A percentile compares a stretch with the other conserved stretches of the same genome.
Conservation (phyloP, 441 rosid genomes). For the Brassica hybrid region DNA sequence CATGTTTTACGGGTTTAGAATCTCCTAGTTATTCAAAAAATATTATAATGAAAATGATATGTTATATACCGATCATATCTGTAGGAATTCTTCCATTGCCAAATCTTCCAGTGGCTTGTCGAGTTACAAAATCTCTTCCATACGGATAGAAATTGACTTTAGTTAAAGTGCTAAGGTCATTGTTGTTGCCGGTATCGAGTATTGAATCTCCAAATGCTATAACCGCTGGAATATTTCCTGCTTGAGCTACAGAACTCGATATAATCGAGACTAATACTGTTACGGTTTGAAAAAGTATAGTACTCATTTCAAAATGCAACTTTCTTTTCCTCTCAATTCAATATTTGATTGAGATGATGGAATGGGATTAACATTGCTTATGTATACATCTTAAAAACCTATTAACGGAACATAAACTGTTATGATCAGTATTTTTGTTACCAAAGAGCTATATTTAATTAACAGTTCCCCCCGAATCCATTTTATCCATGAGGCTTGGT, state of each 20-base stretch:
- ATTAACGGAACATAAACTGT: constrained; percentile 10
- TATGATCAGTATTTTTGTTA: constrained; percentile 19
- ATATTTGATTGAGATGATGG: constrained; percentile 4
- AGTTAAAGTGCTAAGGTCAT: constrained; percentile 15
- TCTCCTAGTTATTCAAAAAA: not conserved
- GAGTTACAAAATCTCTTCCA: constrained; percentile 33
- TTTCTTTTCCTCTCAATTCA: not conserved
- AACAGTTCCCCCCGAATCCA: constrained; percentile 11
- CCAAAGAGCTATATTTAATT: constrained; percentile 18
- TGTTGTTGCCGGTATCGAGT: constrained; percentile 40
- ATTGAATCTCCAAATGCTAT: constrained; percentile 45
- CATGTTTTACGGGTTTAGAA: not conserved
- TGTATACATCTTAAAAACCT: constrained; percentile 1
- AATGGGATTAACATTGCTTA: constrained; percentile 4
- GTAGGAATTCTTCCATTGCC: constrained; percentile 41
- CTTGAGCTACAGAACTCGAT: constrained; percentile 7
- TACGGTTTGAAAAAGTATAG: not conserved
- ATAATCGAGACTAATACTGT: not conserved
- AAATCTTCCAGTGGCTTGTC: constrained; percentile 37
- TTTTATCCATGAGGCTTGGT: constrained; percentile 15
- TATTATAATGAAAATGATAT: not conserved
- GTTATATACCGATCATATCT: constrained; percentile 36
- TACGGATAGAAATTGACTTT: constrained; percentile 39
- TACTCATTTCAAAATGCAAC: not conserved
- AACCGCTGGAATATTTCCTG: constrained; percentile 30